phyloP scores from a whole-genome alignment of 495 filamentous ascomycete species.

The Hypomontagnella submonticulosa region DNA sequence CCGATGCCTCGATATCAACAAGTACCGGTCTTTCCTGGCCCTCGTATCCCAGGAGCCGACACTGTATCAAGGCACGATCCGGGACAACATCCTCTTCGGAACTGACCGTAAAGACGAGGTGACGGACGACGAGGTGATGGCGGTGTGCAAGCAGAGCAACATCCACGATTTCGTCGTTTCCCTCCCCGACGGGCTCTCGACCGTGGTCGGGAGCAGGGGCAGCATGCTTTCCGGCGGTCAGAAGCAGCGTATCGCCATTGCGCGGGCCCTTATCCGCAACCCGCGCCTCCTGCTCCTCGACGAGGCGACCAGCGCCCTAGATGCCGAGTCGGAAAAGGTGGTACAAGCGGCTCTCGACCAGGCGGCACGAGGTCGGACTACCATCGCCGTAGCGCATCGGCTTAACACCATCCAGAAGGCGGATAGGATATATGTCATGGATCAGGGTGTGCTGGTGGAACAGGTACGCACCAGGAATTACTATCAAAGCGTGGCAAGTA shows the following conservation, averaged over 20 bases:
- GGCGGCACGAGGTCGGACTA: slow-evolving; percentile 78
- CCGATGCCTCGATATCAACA: slow-evolving; percentile 74
- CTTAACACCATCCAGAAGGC: slow-evolving; percentile 84
- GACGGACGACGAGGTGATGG: slow-evolving; percentile 73
- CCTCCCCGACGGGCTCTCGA: no score
- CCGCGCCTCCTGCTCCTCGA: slow-evolving; percentile 75
- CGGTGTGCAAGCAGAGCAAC: slow-evolving; percentile 87
- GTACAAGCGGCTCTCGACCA: slow-evolving; percentile 83
- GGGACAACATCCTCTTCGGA: slow-evolving; percentile 83
- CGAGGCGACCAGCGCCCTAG: slow-evolving; percentile 83
- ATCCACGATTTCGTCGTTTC: slow-evolving; percentile 87
- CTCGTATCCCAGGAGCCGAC: slow-evolving; percentile 90
- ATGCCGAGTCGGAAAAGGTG: slow-evolving; percentile 83
- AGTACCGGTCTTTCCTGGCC: slow-evolving; percentile 78
- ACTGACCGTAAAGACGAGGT: slow-evolving; percentile 66
- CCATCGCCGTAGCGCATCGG: slow-evolving; percentile 81
- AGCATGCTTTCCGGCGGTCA: slow-evolving; percentile 83
- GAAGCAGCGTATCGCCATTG: slow-evolving; percentile 83
- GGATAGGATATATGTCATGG: slow-evolving; percentile 85
- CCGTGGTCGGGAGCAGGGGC: slow-evolving; percentile 77
- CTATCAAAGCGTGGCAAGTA: no score
- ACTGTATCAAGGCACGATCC: slow-evolving; percentile 84
- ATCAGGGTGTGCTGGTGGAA: slow-evolving; percentile 79
- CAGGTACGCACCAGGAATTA: slow-evolving; percentile 82
- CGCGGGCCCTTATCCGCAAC: slow-evolving; percentile 77